These are phyloP conservation scores for Trichoderma asperellum DNA, from an alignment of 2,329 filamentous ascomycete genomes.

Conservation along the genomic window DNA sequence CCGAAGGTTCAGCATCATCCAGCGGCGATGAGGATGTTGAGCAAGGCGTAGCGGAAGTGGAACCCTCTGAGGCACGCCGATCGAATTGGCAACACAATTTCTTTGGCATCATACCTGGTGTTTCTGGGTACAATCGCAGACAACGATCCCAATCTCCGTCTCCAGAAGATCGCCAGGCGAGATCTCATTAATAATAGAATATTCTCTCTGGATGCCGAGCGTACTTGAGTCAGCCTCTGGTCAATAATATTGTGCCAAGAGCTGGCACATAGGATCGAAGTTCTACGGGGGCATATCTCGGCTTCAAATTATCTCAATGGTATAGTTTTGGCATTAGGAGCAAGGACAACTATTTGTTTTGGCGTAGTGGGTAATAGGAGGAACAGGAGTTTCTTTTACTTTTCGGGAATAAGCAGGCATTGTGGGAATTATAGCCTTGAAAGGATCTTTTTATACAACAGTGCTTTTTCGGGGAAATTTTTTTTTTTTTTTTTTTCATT, in stretches of 20 bases:
- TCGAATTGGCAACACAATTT: constrained; percentile 42
- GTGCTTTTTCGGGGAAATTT: not conserved
- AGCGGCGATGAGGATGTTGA: constrained; percentile 49
- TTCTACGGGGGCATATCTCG: not conserved
- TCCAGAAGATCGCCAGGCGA: constrained; percentile 28
- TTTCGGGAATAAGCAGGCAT: constrained; percentile 12
- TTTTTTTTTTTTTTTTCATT: not conserved
- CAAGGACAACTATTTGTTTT: not conserved
- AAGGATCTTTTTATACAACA: not conserved
- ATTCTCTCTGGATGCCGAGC: not conserved
- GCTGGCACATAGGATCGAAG: not conserved
- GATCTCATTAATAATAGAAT: not conserved
- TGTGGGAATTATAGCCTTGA: constrained; percentile 1
- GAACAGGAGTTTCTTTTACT: not conserved
- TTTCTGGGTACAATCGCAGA: constrained; percentile 31
- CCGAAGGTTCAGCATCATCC: constrained; percentile 41
- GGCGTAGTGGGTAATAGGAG: constrained; percentile 12
- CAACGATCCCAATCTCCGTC: constrained; percentile 34
- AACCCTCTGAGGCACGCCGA: constrained; percentile 32
- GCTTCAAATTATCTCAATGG: not conserved
- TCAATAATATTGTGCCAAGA: not conserved
- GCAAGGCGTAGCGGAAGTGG: constrained; percentile 44
- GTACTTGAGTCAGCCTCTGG: not conserved
- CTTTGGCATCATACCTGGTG: constrained; percentile 46
- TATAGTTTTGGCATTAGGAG: constrained; percentile 8